Conservation (phyloP, 441 rosid species). For the Erysimum cheiri region DNA sequence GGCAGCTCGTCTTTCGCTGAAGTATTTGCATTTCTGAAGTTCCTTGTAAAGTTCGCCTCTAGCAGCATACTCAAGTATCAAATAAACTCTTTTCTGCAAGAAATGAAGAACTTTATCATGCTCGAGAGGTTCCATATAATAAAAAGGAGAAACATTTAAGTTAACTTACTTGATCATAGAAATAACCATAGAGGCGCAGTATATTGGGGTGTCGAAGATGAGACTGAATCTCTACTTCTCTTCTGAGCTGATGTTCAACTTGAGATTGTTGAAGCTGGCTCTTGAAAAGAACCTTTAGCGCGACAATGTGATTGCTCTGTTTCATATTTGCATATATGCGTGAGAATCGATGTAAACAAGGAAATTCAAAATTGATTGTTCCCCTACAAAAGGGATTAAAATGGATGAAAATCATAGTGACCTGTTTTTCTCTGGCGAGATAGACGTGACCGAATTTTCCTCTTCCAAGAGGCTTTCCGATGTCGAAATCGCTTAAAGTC, state of each 20-base stretch:
- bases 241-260: constrained; percentile 94
- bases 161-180: constrained; percentile 83
- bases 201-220: constrained; percentile 94
- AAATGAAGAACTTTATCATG: constrained; percentile 26
- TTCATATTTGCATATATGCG: constrained; percentile 16
- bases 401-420: constrained; percentile 28
- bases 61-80: constrained; percentile 97
- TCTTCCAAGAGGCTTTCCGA: constrained; percentile 97
- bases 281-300: constrained; percentile 93
- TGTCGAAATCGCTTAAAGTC: constrained; percentile 86
- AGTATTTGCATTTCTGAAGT: constrained; percentile 89
- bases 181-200: constrained; percentile 90
- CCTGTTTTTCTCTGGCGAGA: constrained; percentile 92
- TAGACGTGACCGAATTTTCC: constrained; percentile 97
- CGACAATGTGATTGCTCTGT: constrained; percentile 95
- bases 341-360: constrained; percentile 7
- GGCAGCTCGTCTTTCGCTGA: constrained; percentile 94
- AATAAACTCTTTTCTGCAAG: constrained; percentile 88
- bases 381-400: no score
- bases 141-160: neutral
- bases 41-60: constrained; percentile 96
- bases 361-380: no score
- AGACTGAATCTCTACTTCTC: constrained; percentile 98
- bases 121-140: neutral
- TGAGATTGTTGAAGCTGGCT: constrained; percentile 96